Percentiles rank a stretch among this genome's conserved stretches.
Evolutionary conservation across 257 asterid genomes (phyloP).

Genomic region (Mitragyna speciosa): DNA sequence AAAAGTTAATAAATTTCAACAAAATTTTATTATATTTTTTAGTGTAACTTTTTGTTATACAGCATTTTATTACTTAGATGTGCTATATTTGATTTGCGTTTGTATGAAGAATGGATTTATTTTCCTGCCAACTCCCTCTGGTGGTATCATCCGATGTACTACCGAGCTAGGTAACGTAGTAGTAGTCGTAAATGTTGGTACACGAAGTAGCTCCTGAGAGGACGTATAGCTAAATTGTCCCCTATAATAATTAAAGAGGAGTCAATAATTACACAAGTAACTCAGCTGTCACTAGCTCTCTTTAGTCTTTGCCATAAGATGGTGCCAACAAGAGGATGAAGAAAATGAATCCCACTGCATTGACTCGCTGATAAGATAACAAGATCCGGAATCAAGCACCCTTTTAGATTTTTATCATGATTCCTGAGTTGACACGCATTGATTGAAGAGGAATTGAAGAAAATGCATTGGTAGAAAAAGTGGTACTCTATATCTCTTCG

Average conservation of each 20-base stretch:
- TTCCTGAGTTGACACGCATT: background rate
- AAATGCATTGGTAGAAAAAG: too few species aligned
- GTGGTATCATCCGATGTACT: background rate
- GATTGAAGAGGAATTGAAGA: too few species aligned
- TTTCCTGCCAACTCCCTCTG: background rate
- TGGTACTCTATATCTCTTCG: too few species aligned
- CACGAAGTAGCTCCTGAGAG: background rate
- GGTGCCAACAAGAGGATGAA: background rate
- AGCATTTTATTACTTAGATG: too few species aligned
- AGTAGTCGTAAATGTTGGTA: background rate
- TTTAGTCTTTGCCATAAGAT: background rate
- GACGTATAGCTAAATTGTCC: background rate
- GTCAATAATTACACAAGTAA: background rate
- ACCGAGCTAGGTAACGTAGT: background rate
- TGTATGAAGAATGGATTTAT: background rate
- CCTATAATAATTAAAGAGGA: background rate
- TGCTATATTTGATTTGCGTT: too few species aligned
- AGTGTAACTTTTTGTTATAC: too few species aligned
- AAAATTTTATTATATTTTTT: too few species aligned
- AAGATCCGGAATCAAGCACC: background rate
- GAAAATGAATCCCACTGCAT: background rate
- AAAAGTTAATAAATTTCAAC: too few species aligned
- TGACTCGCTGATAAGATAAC: background rate
- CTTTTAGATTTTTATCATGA: background rate
- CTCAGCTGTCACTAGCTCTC: background rate